Evolutionary conservation across 441 rosid species (phyloP), one percentile per base, ranked within the genome.

Genomic region (Capsella rubella): DNA sequence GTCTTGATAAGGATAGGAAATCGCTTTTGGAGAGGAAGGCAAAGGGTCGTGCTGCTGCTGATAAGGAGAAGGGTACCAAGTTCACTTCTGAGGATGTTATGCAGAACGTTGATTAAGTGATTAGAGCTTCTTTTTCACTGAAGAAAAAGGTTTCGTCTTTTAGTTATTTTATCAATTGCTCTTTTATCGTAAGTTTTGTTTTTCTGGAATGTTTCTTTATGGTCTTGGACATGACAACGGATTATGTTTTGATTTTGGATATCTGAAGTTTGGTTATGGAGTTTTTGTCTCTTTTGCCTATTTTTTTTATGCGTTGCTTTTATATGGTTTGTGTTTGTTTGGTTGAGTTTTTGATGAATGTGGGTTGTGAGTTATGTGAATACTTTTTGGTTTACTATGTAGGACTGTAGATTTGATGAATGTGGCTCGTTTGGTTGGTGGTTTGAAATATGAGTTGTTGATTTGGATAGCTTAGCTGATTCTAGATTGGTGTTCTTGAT

Each of bases 31-130:
- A 86, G 37, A 82, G 90, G 49, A 90, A 88, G 72, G 93, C 93
- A 2, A 86, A 83, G 75, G 93, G 90, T 0, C 86, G 89, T 1
- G 87, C 91, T 3, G 90, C 82, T 0, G 89, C 84, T 0, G 93
- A 88, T 12, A 86, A 86, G 84, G 91, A 90, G 47, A 90, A 88
- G 83, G 96, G 91, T 4, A 86, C 86, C 4, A 85, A 90, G 82
- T 86, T 88, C 69, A 81, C 87, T 0, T 81, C 87, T 0, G 94
- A 89, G 64, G 91, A 87, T 79, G 80, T 89, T 34, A 87, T 89
- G 90, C 90, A 89, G 83, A 83, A 8, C 60, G 84, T 87, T 12
- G 91, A 87, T 65, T 88, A 49, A 77, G 45, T 16, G 28, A 39
- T 35, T 35, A 1, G 4, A 39, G 3, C 42, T 39, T 39, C 3